Percentiles rank a stretch among this genome's conserved stretches.
Evolutionary conservation across 352 stramenopile genomes (phyloP).

Genomic region (Poterioochromonas sp.): DNA sequence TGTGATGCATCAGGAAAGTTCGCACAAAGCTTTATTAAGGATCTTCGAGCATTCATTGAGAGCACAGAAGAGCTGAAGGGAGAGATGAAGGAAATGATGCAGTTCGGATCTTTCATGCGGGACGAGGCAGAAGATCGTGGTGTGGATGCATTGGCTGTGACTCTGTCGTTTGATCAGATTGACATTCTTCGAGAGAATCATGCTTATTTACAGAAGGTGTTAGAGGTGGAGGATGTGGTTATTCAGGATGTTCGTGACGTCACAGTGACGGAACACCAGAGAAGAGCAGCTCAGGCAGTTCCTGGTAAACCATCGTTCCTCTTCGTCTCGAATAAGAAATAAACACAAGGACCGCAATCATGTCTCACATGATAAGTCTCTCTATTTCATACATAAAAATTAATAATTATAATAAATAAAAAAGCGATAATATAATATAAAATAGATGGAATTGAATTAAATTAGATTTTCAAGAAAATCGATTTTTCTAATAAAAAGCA

Average conservation of each 20-base stretch:
- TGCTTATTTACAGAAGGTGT: constrained; percentile 70
- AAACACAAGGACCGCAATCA: neutral
- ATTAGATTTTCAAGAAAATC: too few relatives aligned
- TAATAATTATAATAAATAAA: too few relatives aligned
- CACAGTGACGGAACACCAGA: constrained; percentile 1
- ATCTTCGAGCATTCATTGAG: constrained; percentile 60
- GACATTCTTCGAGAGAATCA: constrained; percentile 71
- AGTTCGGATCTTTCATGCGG: constrained; percentile 91
- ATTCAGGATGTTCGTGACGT: constrained; percentile 43
- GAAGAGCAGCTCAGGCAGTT: neutral
- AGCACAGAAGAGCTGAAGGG: constrained; percentile 66
- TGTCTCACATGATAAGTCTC: neutral
- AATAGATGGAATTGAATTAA: too few relatives aligned
- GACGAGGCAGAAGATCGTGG: constrained; percentile 78
- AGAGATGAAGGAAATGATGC: constrained; percentile 88
- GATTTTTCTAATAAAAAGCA: too few relatives aligned
- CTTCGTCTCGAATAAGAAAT: neutral
- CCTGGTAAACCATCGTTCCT: constrained; percentile 26
- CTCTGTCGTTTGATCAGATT: constrained; percentile 88
- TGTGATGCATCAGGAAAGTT: constrained; percentile 58
- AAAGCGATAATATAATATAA: too few relatives aligned
- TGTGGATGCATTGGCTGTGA: constrained; percentile 77
- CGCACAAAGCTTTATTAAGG: constrained; percentile 69
- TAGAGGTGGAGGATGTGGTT: constrained; percentile 71
- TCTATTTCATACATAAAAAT: too few relatives aligned